A percentile compares a stretch with the other conserved stretches of the same genome.
phyloP scores from a whole-genome alignment of 2,329 filamentous ascomycete species.

The Talaromyces sp. region DNA sequence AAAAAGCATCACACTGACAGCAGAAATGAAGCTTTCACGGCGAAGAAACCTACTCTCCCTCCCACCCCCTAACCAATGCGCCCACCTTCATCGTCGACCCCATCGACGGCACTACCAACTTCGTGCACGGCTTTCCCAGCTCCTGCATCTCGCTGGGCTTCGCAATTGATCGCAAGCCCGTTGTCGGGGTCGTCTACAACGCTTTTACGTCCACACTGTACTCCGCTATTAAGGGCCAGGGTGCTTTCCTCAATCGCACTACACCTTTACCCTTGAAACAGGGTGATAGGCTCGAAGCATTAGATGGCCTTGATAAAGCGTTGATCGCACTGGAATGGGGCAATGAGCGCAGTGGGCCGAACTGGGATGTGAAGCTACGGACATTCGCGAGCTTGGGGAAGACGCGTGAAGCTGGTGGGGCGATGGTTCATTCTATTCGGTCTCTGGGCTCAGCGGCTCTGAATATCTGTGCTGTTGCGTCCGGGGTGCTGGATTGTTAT shows the following conservation, averaged over 20 bases:
- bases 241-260: constrained; percentile 47
- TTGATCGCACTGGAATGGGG: constrained; percentile 62
- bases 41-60: constrained; percentile 59
- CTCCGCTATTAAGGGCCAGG: constrained; percentile 54
- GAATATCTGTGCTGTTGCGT: constrained; percentile 59
- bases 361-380: constrained; percentile 55
- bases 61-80: constrained; percentile 48
- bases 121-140: constrained; percentile 60
- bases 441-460: constrained; percentile 58
- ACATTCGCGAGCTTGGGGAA: constrained; percentile 52
- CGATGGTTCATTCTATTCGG: constrained; percentile 60
- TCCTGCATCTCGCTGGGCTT: constrained; percentile 60
- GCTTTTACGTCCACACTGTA: constrained; percentile 57
- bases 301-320: constrained; percentile 50
- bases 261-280: constrained; percentile 47
- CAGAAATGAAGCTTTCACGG: constrained; percentile 49
- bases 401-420: constrained; percentile 53
- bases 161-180: constrained; percentile 48
- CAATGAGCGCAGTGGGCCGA: constrained; percentile 53
- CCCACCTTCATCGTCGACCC: constrained; percentile 64
- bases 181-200: constrained; percentile 60
- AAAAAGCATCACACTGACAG: neutral
- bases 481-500: constrained; percentile 58
- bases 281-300: constrained; percentile 30
- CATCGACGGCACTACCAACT: constrained; percentile 64